phyloP scores from a whole-genome alignment of 192 early-diverging fungal genomes.

The Tieghemiomyces parasiticus region DNA sequence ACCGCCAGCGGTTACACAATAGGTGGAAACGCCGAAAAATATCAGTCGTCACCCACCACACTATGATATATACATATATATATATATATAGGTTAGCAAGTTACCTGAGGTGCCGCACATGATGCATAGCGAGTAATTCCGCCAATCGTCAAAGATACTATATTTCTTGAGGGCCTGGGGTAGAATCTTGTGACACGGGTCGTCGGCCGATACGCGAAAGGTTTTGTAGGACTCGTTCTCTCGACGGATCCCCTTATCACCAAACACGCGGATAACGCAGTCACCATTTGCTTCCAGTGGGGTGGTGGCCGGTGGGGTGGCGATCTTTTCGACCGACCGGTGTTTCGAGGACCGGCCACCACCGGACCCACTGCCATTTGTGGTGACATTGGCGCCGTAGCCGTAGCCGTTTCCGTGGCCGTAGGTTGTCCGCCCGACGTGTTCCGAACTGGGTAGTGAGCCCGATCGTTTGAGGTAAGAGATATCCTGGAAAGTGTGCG shows the following conservation, averaged over 20 bases:
- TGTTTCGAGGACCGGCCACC: not conserved
- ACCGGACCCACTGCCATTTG: not conserved
- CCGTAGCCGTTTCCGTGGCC: too few species aligned
- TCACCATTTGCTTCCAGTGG: not conserved
- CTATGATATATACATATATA: too few species aligned
- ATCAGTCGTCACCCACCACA: too few species aligned
- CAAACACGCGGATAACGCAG: conserved; percentile 60
- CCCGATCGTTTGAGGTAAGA: not conserved
- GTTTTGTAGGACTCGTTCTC: conserved; percentile 70
- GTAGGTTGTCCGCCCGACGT: too few species aligned
- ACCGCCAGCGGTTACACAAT: too few species aligned
- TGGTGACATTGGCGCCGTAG: too few species aligned
- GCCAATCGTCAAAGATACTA: conserved; percentile 77
- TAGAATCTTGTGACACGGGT: conserved; percentile 75
- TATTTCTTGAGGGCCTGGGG: conserved; percentile 79
- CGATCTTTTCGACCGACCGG: not conserved
- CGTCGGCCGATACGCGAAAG: conserved; percentile 64
- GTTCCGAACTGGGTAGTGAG: not conserved
- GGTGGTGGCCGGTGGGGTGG: conserved; percentile 7
- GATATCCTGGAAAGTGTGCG: conserved; percentile 1
- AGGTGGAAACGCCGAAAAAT: too few species aligned
- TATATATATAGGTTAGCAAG: too few species aligned
- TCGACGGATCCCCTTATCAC: conserved; percentile 48
- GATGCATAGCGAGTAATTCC: conserved; percentile 71
- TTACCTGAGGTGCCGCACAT: too few species aligned